These are phyloP conservation scores for Cardiospermum halicacabum DNA, from an alignment of 345 rosid species.

Conservation along the genomic window DNA sequence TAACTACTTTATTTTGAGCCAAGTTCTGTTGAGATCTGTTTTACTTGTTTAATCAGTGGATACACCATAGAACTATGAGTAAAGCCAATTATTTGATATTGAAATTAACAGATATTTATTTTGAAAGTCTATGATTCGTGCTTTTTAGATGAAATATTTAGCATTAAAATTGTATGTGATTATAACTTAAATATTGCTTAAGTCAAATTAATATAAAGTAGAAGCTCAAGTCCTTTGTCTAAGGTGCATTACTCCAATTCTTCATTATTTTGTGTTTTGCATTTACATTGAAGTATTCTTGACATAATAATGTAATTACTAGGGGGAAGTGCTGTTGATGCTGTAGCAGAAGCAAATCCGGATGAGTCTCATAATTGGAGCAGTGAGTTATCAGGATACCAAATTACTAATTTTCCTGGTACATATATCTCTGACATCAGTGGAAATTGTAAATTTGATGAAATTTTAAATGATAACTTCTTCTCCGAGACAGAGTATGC, in stretches of 20 bases:
- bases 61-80: neutral
- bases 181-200: too few relatives aligned
- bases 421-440: constrained; percentile 48
- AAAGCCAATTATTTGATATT: neutral
- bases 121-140: too few relatives aligned
- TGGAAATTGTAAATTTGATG: constrained; percentile 30
- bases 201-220: too few relatives aligned
- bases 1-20: neutral
- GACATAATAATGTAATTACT: constrained; percentile 1
- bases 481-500: constrained; percentile 28
- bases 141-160: neutral
- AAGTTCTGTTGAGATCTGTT: neutral
- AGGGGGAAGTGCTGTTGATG: constrained; percentile 27
- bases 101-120: neutral
- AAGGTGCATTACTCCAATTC: neutral
- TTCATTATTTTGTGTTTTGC: neutral
- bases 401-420: constrained; percentile 46
- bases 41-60: neutral
- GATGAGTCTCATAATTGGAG: constrained; percentile 33
- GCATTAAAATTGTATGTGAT: too few relatives aligned
- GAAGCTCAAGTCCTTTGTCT: neutral
- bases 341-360: constrained; percentile 24
- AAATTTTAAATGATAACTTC: constrained; percentile 15
- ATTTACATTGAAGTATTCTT: neutral
- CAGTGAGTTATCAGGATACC: constrained; percentile 33